phyloP scores from a whole-genome alignment of 345 rosid genomes.

The Mangifera indica region DNA sequence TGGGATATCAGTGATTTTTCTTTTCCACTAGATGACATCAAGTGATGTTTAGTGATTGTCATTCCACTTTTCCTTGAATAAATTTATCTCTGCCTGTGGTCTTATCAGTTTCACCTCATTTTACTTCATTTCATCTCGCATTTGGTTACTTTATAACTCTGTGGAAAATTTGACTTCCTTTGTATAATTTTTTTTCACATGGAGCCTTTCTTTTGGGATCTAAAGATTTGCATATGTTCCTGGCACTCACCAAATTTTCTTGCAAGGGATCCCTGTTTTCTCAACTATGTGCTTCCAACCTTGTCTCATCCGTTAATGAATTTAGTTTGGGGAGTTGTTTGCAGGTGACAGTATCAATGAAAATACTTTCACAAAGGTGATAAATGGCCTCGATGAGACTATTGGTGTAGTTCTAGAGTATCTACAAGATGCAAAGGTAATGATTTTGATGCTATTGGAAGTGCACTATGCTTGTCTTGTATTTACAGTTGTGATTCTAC shows the following conservation, averaged over 20 bases:
- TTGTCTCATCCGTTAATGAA: conserved; percentile 4
- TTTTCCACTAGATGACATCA: background rate
- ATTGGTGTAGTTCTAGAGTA: conserved; percentile 65
- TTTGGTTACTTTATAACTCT: background rate
- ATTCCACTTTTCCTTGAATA: background rate
- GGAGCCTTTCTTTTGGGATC: background rate
- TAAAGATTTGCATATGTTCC: background rate
- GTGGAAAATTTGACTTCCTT: background rate
- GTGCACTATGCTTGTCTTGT: conserved; percentile 18
- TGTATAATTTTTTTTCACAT: background rate
- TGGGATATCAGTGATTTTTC: background rate
- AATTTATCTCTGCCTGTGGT: background rate
- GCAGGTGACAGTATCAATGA: conserved; percentile 53
- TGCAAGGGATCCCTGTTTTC: background rate
- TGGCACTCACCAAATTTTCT: conserved; percentile 3
- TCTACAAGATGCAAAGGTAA: conserved; percentile 85
- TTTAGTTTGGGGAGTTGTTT: conserved; percentile 17
- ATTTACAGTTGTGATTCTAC: conserved; percentile 24
- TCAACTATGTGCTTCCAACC: background rate
- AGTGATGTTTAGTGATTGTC: background rate
- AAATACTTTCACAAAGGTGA: conserved; percentile 47
- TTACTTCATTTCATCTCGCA: background rate
- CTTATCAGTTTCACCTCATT: background rate
- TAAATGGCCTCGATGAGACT: conserved; percentile 70
- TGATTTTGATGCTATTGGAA: background rate